Evolutionary conservation across 768 basidiomycete species (phyloP), one percentile per base, ranked within the genome.

Genomic region (Piloderma croceum): DNA sequence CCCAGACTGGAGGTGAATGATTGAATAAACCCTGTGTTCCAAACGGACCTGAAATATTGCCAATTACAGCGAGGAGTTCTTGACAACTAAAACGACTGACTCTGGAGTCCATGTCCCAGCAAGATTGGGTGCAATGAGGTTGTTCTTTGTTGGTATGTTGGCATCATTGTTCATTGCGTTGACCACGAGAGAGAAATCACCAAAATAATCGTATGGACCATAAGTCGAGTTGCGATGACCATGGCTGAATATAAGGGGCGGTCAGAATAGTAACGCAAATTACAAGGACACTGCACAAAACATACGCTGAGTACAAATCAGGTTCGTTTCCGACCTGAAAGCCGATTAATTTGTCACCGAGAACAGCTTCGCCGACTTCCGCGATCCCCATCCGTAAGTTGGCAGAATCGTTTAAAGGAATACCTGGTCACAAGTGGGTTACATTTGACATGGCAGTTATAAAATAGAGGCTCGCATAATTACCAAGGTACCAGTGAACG

Each of bases 291-390:
- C n/a, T n/a, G n/a, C n/a, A n/a, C n/a, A 18, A 38, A n/a, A n/a
- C n/a, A n/a, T n/a, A n/a, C 56, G 52, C 43, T 10, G 67, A 60
- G 48, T 81, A 90, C 47, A 87, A 71, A 64, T 90, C 86, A 13
- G 85, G 86, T 60, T 89, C 86, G 54, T 89, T 87, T 2, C 79
- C 84, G 2, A 78, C 73, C 54, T 85, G 80, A 7, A 84, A 59
- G 0, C 81, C 86, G n/a, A 81, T 57, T 15, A 89, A 62, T 44
- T 76, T 68, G 35, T 72, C 62, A 2, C 86, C 86, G 2, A 89
- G 64, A 43, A 86, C 79, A 13, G 58, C 45, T 54, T 84, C 71
- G 4, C 76, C 77, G 19, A 62, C 59, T 31, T 64, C 58, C 3
- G 68, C 73, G 5, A 69, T 66, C 1, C 50, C 52, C 2, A 68